Evolutionary conservation across 208 protist genomes (phyloP), one percentile per base, ranked within the genome.

Genomic region (Strigomonas culicis): DNA sequence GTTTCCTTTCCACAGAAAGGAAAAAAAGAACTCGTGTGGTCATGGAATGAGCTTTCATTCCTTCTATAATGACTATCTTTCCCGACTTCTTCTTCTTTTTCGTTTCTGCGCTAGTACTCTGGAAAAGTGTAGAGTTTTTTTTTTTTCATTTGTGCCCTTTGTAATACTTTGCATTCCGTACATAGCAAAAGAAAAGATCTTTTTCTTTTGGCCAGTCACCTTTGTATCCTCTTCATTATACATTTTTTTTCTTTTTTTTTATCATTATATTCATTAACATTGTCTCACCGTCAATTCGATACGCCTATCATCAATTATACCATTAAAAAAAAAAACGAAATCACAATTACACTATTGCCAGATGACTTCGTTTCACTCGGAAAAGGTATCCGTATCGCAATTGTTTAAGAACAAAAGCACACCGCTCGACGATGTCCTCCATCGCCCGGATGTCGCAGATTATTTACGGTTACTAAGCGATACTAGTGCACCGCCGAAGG

Each of bases 351-450:
- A 52, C 47, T 52, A 19, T 52, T 4, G n/a, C 4, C 10, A 39
- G 34, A 39, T 39, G 34, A 39, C 34, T 39, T 39, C 30, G 19
- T 59, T 15, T 8, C 17, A 32, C 21, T 41, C 13, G 3, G 44
- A 56, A 10, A 55, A 44, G 21, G 27, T 22, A 21, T 41, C 30
- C n/a, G 60, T 79, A 44, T 50, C 30, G 1, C 69, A 64, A 30
- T 17, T 82, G 36, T 72, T 61, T 39, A 24, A 53, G 1, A 66
- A 63, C 0, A 34, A 43, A 15, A 57, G 62, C 22, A 66, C 70
- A 19, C 46, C 63, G 0, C 51, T 82, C 22, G 64, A 72, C 11
- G 60, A 65, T 3, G 46, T 82, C 10, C 24, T 82, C n/a, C 31
- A 49, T 8, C 63, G 61, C 53, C 36, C 51, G 7, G 72, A 67